Evolutionary conservation across 2,329 filamentous ascomycete species (phyloP).

Genomic region (Ceratocystis variospora): DNA sequence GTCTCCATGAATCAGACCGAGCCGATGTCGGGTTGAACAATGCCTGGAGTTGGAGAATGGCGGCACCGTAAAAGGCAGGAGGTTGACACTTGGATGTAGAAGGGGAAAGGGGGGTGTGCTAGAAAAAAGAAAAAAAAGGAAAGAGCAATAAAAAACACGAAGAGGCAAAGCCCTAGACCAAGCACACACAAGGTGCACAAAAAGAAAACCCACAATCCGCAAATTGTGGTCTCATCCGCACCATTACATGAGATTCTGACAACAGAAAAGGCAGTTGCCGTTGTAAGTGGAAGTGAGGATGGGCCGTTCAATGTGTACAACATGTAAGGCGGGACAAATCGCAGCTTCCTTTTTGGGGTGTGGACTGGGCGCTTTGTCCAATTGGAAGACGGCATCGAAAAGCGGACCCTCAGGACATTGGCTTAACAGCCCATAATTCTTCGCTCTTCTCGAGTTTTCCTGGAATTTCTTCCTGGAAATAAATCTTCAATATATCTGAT

Average conservation of each 20-base stretch:
- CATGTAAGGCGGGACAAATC: background rate
- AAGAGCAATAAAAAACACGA: background rate
- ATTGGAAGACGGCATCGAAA: background rate
- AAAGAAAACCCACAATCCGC: background rate
- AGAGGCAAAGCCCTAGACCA: background rate
- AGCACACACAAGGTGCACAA: background rate
- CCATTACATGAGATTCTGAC: background rate
- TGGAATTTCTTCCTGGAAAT: background rate
- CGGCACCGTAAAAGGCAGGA: background rate
- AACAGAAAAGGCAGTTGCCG: background rate
- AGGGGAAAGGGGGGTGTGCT: background rate
- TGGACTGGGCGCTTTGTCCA: background rate
- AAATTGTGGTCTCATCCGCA: background rate
- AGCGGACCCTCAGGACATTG: background rate
- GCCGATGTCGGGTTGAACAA: conserved; percentile 1
- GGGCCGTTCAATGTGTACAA: background rate
- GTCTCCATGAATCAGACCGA: background rate
- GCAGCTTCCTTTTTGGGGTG: background rate
- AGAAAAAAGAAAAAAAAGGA: background rate
- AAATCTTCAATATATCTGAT: background rate
- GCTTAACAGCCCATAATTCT: background rate
- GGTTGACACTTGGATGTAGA: background rate
- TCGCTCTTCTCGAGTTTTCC: background rate
- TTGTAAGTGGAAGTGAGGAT: background rate
- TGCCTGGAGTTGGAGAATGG: no score